Evolutionary conservation across 1,139 yeast genomes (phyloP).

Genomic region (Geotrichum siamense): DNA sequence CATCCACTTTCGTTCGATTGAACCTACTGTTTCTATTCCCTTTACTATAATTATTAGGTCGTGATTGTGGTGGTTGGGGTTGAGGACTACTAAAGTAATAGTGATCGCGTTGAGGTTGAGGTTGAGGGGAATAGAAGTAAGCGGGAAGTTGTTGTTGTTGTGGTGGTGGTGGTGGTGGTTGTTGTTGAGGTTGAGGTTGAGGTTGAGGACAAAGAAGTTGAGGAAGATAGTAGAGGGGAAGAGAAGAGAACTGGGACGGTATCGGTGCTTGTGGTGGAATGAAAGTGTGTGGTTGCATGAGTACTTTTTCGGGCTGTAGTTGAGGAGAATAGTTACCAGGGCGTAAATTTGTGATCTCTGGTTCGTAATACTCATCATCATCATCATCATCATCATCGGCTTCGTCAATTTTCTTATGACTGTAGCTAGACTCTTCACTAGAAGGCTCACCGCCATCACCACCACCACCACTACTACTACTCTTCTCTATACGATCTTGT

Average conservation of each 20-base stretch:
- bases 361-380: conserved; percentile 14
- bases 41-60: background rate
- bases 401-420: background rate
- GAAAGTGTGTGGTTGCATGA: too few relatives aligned
- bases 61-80: background rate
- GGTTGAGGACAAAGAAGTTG: too few relatives aligned
- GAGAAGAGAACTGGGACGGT: too few relatives aligned
- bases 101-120: background rate
- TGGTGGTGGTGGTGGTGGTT: background rate
- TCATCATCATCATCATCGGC: conserved; percentile 4
- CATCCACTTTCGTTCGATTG: too few relatives aligned
- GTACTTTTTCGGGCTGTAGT: too few relatives aligned
- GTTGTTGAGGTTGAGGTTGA: too few relatives aligned
- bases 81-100: background rate
- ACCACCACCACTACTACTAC: background rate
- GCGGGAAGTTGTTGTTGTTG: background rate
- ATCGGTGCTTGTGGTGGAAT: too few relatives aligned
- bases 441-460: background rate
- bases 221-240: too few relatives aligned
- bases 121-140: conserved; percentile 1
- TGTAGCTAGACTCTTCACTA: background rate
- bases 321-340: too few relatives aligned
- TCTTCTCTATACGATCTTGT: background rate
- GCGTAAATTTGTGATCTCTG: conserved; percentile 6
- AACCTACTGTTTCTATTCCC: too few relatives aligned